Evolutionary conservation across 148 eudicot genomes (phyloP).

Genomic region (Dianthus caryophyllus): DNA sequence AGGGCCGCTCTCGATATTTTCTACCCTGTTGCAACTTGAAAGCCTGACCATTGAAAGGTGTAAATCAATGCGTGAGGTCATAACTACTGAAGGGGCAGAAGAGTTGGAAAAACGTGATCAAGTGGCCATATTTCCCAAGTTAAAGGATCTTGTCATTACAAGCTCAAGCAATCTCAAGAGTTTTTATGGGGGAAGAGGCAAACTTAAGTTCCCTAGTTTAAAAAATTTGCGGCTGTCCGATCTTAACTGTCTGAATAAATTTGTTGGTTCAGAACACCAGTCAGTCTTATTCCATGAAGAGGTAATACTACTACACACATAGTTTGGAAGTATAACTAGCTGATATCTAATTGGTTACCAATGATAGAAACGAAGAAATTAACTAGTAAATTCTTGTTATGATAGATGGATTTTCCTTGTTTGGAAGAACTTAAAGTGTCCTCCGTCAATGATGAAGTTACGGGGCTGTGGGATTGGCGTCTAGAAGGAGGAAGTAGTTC

Average conservation of each 20-base stretch:
- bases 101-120: too few species aligned
- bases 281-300: constrained; percentile 3
- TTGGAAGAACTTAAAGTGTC: not conserved
- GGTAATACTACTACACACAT: not conserved
- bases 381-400: not conserved
- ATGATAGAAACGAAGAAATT: not conserved
- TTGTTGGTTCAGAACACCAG: not conserved
- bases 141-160: not conserved
- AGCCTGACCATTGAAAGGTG: not conserved
- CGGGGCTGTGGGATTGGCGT: not conserved
- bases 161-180: not conserved
- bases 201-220: constrained; percentile 4
- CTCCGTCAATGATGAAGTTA: not conserved
- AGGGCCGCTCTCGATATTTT: not conserved
- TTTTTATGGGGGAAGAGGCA: constrained; percentile 10
- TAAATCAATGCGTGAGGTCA: not conserved
- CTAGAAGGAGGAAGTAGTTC: not conserved
- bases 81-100: not conserved
- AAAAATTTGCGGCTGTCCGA: not conserved
- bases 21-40: not conserved
- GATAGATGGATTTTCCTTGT: not conserved
- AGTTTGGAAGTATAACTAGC: not conserved
- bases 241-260: not conserved
- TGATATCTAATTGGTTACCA: not conserved
- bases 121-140: not conserved